These are phyloP conservation scores for Hyaloraphidium curvatum DNA, from an alignment of 192 early-diverging fungal genomes.

Conservation along the genomic window DNA sequence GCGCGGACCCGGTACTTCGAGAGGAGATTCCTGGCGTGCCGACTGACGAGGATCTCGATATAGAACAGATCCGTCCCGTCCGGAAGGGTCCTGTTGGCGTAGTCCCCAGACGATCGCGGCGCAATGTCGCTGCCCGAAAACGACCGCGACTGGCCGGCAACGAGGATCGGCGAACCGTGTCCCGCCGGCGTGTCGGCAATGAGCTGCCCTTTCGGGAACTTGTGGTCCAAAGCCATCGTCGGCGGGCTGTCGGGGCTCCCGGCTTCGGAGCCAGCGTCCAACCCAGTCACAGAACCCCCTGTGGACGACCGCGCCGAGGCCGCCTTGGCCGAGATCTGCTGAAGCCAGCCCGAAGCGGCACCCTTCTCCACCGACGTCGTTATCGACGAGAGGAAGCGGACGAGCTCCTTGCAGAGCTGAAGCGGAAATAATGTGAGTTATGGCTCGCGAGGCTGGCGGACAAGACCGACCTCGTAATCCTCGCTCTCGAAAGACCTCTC, in stretches of 20 bases:
- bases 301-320: background rate
- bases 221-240: too few species aligned
- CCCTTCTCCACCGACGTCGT: background rate
- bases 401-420: conserved; percentile 51
- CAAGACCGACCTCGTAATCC: conserved; percentile 1
- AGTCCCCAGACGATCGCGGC: background rate
- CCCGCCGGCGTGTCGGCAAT: too few species aligned
- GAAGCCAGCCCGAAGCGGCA: background rate
- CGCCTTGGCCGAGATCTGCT: background rate
- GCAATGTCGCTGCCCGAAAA: too few species aligned
- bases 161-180: too few species aligned
- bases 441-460: background rate
- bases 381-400: conserved; percentile 58
- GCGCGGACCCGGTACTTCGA: background rate
- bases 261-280: background rate
- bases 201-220: too few species aligned
- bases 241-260: too few species aligned
- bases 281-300: background rate
- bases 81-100: background rate
- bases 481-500: conserved; percentile 40
- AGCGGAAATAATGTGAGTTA: background rate
- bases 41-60: conserved; percentile 1
- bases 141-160: too few species aligned
- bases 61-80: conserved; percentile 2
- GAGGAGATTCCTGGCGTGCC: background rate